phyloP scores from a whole-genome alignment of 495 filamentous ascomycete genomes.

The Daldinia childiae region DNA sequence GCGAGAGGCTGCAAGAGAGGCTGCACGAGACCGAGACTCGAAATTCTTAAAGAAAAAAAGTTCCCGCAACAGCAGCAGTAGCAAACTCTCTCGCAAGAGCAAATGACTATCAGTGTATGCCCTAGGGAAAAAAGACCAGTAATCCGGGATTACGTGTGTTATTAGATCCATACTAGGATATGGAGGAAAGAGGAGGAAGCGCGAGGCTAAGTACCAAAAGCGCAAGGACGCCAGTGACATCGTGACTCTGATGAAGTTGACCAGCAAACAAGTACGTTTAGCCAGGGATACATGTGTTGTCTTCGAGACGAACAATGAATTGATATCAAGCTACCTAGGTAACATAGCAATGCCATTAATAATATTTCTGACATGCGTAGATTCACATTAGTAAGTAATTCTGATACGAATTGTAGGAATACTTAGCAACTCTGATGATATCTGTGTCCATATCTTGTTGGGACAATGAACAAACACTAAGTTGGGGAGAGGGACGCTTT shows the following conservation, averaged over 20 bases:
- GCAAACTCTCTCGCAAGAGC: slow-evolving; percentile 15
- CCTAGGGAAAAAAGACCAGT: neutral
- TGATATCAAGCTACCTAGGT: slow-evolving; percentile 9
- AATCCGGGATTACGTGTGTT: neutral
- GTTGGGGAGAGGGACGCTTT: neutral
- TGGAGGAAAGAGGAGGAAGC: neutral
- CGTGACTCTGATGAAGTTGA: slow-evolving; percentile 1
- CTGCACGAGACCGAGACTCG: neutral
- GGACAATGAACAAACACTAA: neutral
- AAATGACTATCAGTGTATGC: neutral
- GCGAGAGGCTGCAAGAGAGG: neutral
- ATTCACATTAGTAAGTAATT: slow-evolving; percentile 1
- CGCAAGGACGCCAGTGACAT: neutral
- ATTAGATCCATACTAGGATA: neutral
- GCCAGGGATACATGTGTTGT: neutral
- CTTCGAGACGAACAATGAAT: slow-evolving; percentile 2
- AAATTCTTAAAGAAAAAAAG: neutral
- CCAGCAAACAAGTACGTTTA: slow-evolving; percentile 2
- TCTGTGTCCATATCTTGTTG: neutral
- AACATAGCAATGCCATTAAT: slow-evolving; percentile 16
- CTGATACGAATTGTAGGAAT: slow-evolving; percentile 1
- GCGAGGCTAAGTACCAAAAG: neutral
- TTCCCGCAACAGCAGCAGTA: slow-evolving; percentile 21
- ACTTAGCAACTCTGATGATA: slow-evolving; percentile 2
- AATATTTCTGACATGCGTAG: neutral